These are phyloP conservation scores for Sporothrix luriei DNA, from an alignment of 2,329 filamentous ascomycete genomes.

Conservation along the genomic window DNA sequence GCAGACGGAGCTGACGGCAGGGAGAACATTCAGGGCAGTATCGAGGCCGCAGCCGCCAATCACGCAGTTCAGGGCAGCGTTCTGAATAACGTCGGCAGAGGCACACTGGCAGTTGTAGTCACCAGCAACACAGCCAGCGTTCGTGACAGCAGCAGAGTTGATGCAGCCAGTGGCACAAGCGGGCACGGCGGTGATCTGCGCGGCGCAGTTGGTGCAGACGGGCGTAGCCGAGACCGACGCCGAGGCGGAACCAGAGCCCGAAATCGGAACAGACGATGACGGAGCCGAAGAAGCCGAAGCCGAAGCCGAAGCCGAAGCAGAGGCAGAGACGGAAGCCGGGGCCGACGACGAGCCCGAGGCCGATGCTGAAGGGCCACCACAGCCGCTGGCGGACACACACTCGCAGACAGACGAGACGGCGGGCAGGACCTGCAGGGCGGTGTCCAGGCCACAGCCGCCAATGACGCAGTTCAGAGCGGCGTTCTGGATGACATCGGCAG, in stretches of 20 bases:
- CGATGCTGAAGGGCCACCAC: too few species aligned
- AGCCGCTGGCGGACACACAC: too few species aligned
- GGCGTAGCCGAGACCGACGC: constrained; percentile 13
- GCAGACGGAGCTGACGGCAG: constrained; percentile 4
- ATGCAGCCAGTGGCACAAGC: constrained; percentile 20
- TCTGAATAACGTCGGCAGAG: constrained; percentile 22
- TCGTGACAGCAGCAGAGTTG: constrained; percentile 2
- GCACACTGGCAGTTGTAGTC: constrained; percentile 29
- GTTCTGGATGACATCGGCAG: constrained; percentile 17
- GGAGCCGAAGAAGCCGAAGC: constrained; percentile 1
- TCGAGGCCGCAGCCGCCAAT: constrained; percentile 24
- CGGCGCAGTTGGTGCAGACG: constrained; percentile 21
- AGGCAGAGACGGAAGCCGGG: neutral
- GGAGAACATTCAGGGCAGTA: neutral
- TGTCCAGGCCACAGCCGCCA: constrained; percentile 21
- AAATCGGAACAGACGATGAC: neutral
- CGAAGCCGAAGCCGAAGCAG: neutral
- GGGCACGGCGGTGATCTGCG: constrained; percentile 17
- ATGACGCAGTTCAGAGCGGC: constrained; percentile 30
- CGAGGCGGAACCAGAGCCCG: constrained; percentile 28
- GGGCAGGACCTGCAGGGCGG: neutral
- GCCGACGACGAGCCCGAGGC: neutral
- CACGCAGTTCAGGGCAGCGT: constrained; percentile 30
- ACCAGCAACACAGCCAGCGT: constrained; percentile 14
- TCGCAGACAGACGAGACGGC: neutral